phyloP scores from a whole-genome alignment of 2,329 filamentous ascomycete genomes.

The Amauroascus niger region DNA sequence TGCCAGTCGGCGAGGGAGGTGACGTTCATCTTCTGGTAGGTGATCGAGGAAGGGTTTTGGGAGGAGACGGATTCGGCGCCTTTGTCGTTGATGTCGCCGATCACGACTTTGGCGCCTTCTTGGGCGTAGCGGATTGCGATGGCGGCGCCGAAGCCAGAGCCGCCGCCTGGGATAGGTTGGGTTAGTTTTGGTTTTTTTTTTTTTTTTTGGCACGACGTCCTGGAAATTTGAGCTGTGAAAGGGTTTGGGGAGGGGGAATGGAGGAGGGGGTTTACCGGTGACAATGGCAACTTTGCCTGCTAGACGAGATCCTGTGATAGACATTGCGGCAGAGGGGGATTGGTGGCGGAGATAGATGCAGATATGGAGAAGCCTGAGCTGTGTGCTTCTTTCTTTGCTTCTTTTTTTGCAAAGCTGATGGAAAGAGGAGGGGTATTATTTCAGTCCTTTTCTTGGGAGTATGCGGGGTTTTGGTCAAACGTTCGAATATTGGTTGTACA shows the following conservation, averaged over 20 bases:
- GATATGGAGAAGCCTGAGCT: too few relatives aligned
- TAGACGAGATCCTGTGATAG: conserved; percentile 25
- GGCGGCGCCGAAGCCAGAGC: conserved; percentile 37
- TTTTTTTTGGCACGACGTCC: too few relatives aligned
- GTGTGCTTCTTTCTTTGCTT: too few relatives aligned
- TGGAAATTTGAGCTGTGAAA: too few relatives aligned
- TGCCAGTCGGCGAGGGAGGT: conserved; percentile 30
- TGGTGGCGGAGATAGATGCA: background rate
- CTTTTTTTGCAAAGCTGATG: background rate
- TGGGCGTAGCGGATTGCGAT: conserved; percentile 33
- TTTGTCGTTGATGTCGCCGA: conserved; percentile 34
- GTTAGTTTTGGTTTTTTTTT: background rate
- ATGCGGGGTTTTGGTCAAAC: background rate
- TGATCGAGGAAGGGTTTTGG: conserved; percentile 23
- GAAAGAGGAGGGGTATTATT: background rate
- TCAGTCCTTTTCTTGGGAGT: background rate
- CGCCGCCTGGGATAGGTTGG: conserved; percentile 26
- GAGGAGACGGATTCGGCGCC: conserved; percentile 28
- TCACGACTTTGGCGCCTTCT: conserved; percentile 36
- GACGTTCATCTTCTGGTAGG: conserved; percentile 31
- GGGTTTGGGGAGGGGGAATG: too few relatives aligned
- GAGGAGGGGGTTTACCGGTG: conserved; percentile 28
- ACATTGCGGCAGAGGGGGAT: background rate
- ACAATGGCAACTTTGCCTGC: conserved; percentile 40
- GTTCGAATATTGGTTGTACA: background rate